Percentiles rank a stretch among this genome's conserved stretches.
phyloP scores from a whole-genome alignment of 768 basidiomycete genomes.

The Dioszegia hungarica region DNA sequence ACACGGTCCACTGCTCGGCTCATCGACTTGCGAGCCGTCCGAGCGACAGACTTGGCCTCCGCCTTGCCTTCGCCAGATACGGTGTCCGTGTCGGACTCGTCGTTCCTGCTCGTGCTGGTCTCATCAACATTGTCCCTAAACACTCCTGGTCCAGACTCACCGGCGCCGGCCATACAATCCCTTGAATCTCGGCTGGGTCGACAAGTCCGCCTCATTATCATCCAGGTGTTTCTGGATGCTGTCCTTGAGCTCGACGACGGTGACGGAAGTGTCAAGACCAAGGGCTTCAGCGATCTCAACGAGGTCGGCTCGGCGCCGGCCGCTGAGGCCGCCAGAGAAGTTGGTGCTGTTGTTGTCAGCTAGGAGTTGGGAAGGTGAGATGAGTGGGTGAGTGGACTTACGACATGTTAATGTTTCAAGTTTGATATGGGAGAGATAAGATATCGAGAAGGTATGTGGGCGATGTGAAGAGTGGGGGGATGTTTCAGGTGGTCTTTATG shows the following conservation, averaged over 20 bases:
- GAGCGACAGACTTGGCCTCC: constrained; percentile 13
- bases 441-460: not conserved
- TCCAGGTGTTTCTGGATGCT: constrained; percentile 32
- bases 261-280: constrained; percentile 21
- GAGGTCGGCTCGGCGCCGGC: constrained; percentile 34
- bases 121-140: too few relatives aligned
- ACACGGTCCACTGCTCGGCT: constrained; percentile 32
- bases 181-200: constrained; percentile 29
- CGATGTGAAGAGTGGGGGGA: too few relatives aligned
- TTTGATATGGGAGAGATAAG: not conserved
- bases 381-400: not conserved
- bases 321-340: constrained; percentile 25
- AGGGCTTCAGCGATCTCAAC: constrained; percentile 37
- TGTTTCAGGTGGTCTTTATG: too few relatives aligned
- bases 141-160: too few relatives aligned
- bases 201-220: constrained; percentile 23
- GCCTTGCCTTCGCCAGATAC: constrained; percentile 10
- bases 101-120: not conserved
- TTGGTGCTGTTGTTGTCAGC: not conserved
- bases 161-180: constrained; percentile 31
- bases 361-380: not conserved
- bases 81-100: constrained; percentile 11
- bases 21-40: constrained; percentile 26
- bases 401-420: constrained; percentile 6
- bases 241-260: constrained; percentile 22